Base-by-base conservation (phyloP, 202 grass and related monocot species). In the Cymbopogon flexuosus region DNA sequence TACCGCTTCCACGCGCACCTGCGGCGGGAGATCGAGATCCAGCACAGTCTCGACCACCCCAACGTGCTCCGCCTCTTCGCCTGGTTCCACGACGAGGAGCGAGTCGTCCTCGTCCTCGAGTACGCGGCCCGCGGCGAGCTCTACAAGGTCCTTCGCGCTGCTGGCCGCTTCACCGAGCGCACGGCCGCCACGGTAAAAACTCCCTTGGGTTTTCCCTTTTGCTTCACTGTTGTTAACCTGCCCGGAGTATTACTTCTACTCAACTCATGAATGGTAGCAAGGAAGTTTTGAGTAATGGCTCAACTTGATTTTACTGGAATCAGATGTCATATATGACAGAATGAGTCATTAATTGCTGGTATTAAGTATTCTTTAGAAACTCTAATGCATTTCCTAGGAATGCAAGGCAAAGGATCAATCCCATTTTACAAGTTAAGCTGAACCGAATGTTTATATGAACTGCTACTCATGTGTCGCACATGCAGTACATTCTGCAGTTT, bases 21-120 rank as follows among this genome's bases (percentile, higher is more conserved):
- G 43, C 82, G 70, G 62, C 83, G 96, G 56, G 96, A 99, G 87
- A 99, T 99, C 56, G 90, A 90, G 88, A 99, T 99, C 73, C 96
- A 99, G 87, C 68, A 73, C 65, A 47, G 80, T 12, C 87, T 99
- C 79, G 75, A 93, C 75, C 92, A 99, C 90, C 92, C 92, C 22
- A 95, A 99, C 84, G 92, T 99, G 78, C 91, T 99, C 81, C 86
- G 90, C 65, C 92, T 99, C 89, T 99, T 93, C 60, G 80, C 88
- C 12, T 95, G 96, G 96, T 95, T 99, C 81, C 90, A 99, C 63
- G 92, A 99, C 58, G 87, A 75, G 52, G 77, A 88, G 29, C 87
- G 88, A 5, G 73, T 99, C 61, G 91, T 99, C 63, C 90, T 99
- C 64, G 90, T 99, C 35, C 79, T 99, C 51, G 92, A 99, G 72